These are phyloP conservation scores for Aspergillus incahuasiensis DNA, from an alignment of 495 filamentous ascomycete species.

Conservation along the genomic window DNA sequence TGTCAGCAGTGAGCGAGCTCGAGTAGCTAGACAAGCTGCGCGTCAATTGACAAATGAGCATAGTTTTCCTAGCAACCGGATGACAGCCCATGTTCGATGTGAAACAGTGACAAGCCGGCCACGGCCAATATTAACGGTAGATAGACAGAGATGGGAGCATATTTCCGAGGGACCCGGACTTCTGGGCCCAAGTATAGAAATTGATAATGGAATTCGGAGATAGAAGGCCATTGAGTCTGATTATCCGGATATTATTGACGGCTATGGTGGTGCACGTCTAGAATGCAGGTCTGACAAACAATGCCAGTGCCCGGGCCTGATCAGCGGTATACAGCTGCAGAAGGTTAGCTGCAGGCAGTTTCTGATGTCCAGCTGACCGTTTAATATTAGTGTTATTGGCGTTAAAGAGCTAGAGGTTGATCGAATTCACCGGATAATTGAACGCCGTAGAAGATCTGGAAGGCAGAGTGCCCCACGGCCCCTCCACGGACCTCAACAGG, in stretches of 20 bases:
- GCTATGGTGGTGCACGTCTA: constrained; percentile 1
- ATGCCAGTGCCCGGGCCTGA: not conserved
- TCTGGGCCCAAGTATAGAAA: not conserved
- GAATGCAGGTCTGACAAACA: constrained; percentile 18
- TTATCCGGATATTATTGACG: not conserved
- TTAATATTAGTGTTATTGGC: not conserved
- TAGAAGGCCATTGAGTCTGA: not conserved
- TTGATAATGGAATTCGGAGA: constrained; percentile 9
- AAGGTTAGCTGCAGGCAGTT: not conserved
- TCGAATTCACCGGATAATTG: constrained; percentile 1
- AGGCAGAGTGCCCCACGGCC: constrained; percentile 26
- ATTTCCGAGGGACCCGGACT: constrained; percentile 14
- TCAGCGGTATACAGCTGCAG: not conserved
- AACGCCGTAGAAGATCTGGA: not conserved
- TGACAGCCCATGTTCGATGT: not conserved
- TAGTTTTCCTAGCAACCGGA: not conserved
- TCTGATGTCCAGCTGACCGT: constrained; percentile 12
- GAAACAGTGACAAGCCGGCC: not conserved
- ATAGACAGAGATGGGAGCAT: not conserved
- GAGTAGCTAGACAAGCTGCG: not conserved
- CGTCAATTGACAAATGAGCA: not conserved
- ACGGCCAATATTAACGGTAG: not conserved
- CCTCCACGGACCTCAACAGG: constrained; percentile 41
- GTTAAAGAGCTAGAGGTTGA: not conserved
- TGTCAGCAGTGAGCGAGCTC: not conserved